phyloP scores from a whole-genome alignment of 352 stramenopile genomes.

The Phytophthora sansomeana region DNA sequence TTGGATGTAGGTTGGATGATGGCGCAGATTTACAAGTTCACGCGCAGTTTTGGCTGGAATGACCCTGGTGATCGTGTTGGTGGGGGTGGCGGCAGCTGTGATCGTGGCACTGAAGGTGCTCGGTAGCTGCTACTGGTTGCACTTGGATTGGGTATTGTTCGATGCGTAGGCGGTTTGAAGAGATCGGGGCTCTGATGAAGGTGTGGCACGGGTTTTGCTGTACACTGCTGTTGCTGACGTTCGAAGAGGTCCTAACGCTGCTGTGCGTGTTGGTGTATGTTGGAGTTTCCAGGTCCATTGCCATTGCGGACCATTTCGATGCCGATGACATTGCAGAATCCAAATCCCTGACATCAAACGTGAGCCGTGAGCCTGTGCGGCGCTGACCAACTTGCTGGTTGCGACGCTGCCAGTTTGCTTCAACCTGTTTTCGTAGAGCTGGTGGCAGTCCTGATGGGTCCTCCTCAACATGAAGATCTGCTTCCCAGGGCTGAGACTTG shows the following conservation, averaged over 20 bases:
- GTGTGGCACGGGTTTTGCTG: background rate
- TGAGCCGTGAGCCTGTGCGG: constrained; percentile 8
- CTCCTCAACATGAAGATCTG: constrained; percentile 15
- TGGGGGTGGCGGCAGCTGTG: constrained; percentile 14
- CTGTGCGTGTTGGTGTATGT: constrained; percentile 4
- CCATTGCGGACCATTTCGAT: constrained; percentile 16
- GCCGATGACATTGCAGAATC: constrained; percentile 10
- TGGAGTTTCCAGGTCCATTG: background rate
- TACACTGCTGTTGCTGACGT: background rate
- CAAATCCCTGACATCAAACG: constrained; percentile 19
- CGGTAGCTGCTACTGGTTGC: background rate
- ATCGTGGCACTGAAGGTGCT: constrained; percentile 2
- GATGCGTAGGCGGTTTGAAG: constrained; percentile 4
- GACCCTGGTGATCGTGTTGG: background rate
- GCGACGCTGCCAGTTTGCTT: constrained; percentile 61
- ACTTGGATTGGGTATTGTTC: constrained; percentile 3
- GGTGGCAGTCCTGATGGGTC: constrained; percentile 66
- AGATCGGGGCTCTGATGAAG: background rate
- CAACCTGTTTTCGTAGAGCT: constrained; percentile 58
- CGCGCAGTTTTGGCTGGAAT: constrained; percentile 30
- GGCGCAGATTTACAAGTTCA: constrained; percentile 31
- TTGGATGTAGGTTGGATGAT: background rate
- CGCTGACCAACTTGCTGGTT: constrained; percentile 23
- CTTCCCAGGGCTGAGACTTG: constrained; percentile 13
- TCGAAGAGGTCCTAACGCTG: background rate